These are phyloP conservation scores for Colletotrichum incanum DNA, from an alignment of 2,329 filamentous ascomycete genomes.

Conservation along the genomic window DNA sequence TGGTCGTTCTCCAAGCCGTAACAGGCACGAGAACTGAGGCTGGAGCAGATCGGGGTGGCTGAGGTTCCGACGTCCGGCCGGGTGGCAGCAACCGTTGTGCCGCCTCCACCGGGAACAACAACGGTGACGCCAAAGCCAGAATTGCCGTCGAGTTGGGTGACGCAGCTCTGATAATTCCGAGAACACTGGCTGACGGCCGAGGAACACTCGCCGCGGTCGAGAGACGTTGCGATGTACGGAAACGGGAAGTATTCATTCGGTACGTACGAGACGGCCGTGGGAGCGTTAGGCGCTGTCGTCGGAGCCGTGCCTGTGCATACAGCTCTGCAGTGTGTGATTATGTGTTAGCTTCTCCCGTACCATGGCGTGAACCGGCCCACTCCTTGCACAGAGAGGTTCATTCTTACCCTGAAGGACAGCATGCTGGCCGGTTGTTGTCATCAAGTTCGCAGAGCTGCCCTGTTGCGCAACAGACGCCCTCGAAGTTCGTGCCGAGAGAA, in stretches of 20 bases:
- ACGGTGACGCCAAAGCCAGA: conserved; percentile 69
- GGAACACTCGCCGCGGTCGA: conserved; percentile 67
- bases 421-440: conserved; percentile 64
- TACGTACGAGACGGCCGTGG: conserved; percentile 66
- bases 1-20: conserved; percentile 58
- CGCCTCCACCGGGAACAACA: conserved; percentile 67
- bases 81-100: conserved; percentile 65
- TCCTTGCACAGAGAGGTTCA: background rate
- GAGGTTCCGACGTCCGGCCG: conserved; percentile 59
- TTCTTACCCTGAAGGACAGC: conserved; percentile 67
- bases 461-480: conserved; percentile 66
- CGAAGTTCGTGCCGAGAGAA: conserved; percentile 62
- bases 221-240: conserved; percentile 70
- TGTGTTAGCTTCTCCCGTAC: conserved; percentile 10
- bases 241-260: conserved; percentile 73
- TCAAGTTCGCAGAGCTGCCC: conserved; percentile 68
- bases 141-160: conserved; percentile 62
- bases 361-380: background rate
- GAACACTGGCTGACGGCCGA: conserved; percentile 68
- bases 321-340: conserved; percentile 54
- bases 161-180: conserved; percentile 69
- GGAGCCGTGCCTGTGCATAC: conserved; percentile 72
- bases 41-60: conserved; percentile 70
- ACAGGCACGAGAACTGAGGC: conserved; percentile 69
- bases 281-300: conserved; percentile 54